Percentiles rank a stretch among this genome's conserved stretches.
Evolutionary conservation across 345 rosid species (phyloP).

Genomic region (Eucalyptus polyanthemos): DNA sequence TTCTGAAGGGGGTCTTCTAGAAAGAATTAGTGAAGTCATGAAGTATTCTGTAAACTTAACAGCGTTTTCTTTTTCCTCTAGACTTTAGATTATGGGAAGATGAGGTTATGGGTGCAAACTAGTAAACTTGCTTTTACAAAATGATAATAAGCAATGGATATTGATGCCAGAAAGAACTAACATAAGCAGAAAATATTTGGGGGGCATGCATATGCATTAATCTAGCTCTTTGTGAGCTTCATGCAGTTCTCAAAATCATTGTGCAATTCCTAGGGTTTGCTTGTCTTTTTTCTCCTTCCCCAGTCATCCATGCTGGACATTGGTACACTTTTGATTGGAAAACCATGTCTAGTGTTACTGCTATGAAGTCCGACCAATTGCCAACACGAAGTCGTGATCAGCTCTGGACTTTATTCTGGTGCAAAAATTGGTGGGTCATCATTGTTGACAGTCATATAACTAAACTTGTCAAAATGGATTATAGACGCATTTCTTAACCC

Average conservation of each 20-base stretch:
- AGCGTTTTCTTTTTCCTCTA: background rate
- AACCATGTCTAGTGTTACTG: background rate
- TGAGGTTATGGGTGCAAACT: background rate
- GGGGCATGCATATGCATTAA: background rate
- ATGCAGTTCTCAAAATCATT: background rate
- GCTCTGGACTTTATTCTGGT: background rate
- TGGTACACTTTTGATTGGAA: background rate
- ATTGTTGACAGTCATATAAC: background rate
- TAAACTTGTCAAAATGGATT: background rate
- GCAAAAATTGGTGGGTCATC: background rate
- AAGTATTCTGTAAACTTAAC: background rate
- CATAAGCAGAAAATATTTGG: background rate
- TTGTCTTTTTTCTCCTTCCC: background rate
- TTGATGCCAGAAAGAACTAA: background rate
- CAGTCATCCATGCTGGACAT: background rate
- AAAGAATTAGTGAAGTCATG: background rate
- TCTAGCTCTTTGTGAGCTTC: background rate
- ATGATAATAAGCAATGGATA: background rate
- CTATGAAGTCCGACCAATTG: background rate
- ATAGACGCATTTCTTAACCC: background rate
- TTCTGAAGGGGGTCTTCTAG: background rate
- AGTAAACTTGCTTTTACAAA: background rate
- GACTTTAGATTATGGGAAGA: background rate
- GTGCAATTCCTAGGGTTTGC: background rate
- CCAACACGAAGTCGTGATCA: background rate